Conservation (phyloP, 2,329 filamentous ascomycete species). For the Rhynchosporium agropyri region DNA sequence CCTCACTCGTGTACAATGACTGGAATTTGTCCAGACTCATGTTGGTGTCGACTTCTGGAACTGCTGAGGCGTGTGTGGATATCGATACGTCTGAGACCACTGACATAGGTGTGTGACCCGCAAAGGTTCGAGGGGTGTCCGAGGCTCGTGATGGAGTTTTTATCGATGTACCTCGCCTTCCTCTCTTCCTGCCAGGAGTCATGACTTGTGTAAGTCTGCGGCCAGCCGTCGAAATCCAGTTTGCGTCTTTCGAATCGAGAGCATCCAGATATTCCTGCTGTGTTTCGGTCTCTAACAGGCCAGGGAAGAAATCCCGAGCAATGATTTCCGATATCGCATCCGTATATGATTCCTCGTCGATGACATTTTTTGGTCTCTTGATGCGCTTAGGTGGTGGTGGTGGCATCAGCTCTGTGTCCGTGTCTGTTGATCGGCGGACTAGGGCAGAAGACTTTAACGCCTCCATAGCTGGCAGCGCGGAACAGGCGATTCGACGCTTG, state of each 20-base stretch:
- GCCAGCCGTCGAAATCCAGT: slow-evolving; percentile 84
- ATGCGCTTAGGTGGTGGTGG: slow-evolving; percentile 91
- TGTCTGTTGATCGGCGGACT: slow-evolving; percentile 61
- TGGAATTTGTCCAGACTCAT: slow-evolving; percentile 87
- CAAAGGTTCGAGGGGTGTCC: slow-evolving; percentile 67
- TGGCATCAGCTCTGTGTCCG: slow-evolving; percentile 80
- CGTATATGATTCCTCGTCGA: slow-evolving; percentile 94
- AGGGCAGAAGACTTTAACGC: slow-evolving; percentile 56
- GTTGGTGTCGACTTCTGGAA: slow-evolving; percentile 66
- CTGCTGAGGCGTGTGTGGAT: slow-evolving; percentile 44
- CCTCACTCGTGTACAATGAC: slow-evolving; percentile 91
- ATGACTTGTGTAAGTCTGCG: slow-evolving; percentile 74
- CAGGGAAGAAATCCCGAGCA: slow-evolving; percentile 94
- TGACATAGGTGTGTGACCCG: slow-evolving; percentile 73
- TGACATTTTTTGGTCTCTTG: slow-evolving; percentile 82
- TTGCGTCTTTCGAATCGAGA: slow-evolving; percentile 78
- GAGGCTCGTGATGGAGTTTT: slow-evolving; percentile 41
- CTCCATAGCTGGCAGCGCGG: slow-evolving; percentile 13
- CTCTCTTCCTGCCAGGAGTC: slow-evolving; percentile 67
- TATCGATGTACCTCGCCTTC: slow-evolving; percentile 42
- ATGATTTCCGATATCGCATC: slow-evolving; percentile 92
- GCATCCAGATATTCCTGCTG: slow-evolving; percentile 94
- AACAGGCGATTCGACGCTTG: too few relatives aligned
- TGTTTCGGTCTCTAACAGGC: slow-evolving; percentile 79
- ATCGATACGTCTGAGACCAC: slow-evolving; percentile 48